Evolutionary conservation across 2,329 filamentous ascomycete genomes (phyloP), one percentile per base, ranked within the genome.

Genomic region (Pseudogymnoascus sp.): DNA sequence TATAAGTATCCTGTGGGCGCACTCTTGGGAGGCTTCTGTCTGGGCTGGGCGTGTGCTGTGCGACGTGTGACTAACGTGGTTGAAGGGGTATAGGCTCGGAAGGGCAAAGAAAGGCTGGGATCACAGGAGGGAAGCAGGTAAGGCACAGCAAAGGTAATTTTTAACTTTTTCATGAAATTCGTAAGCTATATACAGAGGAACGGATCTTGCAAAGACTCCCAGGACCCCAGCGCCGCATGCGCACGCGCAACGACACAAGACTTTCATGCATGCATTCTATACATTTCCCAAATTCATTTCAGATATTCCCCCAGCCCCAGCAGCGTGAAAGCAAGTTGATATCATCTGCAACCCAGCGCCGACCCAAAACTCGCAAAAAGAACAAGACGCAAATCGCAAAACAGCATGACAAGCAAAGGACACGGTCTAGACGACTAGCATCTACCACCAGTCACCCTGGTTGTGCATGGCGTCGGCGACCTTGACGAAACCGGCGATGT

Each of bases 401-500:
- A 25, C 22, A 25, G 2, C 22, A 25, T 25, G 22, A 25, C 22
- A 25, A 41, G 30, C 43, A 30, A 18, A 11, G 12, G 22, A 28
- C 41, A 16, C 4, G 7, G 7, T 2, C 12, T 8, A 47, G 41
- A 28, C 20, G 20, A 25, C 36, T 3, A 50, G 30, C 54, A 68
- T 70, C 60, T 70, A 73, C 83, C 83, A 97, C 93, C 92, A 97
- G 77, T 97, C 93, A 71, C 94, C 94, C 78, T 97, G 93, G 76
- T 96, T 91, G 74, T 88, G 84, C 93, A 97, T 97, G 71, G 94
- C 93, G 70, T 86, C 83, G 59, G 88, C 92, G 61, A 97, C 93
- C 87, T 97, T 99, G 78, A 89, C 88, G 81, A 97, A 97, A 63
- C 94, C 94, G 64, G 94, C 94, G 79, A 99, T 96, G 80, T 97